These are phyloP conservation scores for Colletotrichum kahawae DNA, from an alignment of 2,329 filamentous ascomycete species.

Conservation along the genomic window DNA sequence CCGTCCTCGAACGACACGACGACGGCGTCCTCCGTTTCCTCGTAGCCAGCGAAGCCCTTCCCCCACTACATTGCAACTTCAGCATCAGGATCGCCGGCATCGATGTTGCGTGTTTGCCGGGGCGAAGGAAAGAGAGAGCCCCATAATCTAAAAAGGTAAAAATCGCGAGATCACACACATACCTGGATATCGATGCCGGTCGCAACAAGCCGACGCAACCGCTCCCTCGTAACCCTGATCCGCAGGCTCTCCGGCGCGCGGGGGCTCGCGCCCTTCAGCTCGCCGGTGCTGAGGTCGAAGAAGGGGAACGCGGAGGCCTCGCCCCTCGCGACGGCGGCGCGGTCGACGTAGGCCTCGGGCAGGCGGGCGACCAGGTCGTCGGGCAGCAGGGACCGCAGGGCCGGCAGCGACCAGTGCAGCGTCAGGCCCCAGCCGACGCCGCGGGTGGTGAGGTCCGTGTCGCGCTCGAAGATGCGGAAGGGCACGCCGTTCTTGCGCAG, in stretches of 20 bases:
- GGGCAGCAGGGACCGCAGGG: constrained; percentile 56
- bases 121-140: not conserved
- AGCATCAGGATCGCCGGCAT: not conserved
- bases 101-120: not conserved
- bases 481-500: constrained; percentile 36
- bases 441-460: constrained; percentile 49
- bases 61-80: constrained; percentile 38
- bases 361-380: constrained; percentile 48
- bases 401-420: constrained; percentile 64
- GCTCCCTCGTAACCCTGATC: constrained; percentile 52
- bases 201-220: constrained; percentile 49
- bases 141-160: not conserved
- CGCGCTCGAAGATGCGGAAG: constrained; percentile 59
- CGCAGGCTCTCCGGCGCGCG: constrained; percentile 47
- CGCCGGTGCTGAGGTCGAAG: constrained; percentile 58
- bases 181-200: constrained; percentile 46
- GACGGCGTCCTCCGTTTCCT: constrained; percentile 30
- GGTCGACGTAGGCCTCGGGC: constrained; percentile 58
- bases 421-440: constrained; percentile 67
- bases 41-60: constrained; percentile 38
- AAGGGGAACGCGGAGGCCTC: constrained; percentile 56
- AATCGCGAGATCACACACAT: constrained; percentile 40
- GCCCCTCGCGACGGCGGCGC: constrained; percentile 51
- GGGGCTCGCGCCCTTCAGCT: constrained; percentile 44
- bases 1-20: constrained; percentile 53